A percentile compares a stretch with the other conserved stretches of the same genome.
These are phyloP conservation scores for Sicyos baderoa DNA, from an alignment of 306 rosid species.

Conservation along the genomic window DNA sequence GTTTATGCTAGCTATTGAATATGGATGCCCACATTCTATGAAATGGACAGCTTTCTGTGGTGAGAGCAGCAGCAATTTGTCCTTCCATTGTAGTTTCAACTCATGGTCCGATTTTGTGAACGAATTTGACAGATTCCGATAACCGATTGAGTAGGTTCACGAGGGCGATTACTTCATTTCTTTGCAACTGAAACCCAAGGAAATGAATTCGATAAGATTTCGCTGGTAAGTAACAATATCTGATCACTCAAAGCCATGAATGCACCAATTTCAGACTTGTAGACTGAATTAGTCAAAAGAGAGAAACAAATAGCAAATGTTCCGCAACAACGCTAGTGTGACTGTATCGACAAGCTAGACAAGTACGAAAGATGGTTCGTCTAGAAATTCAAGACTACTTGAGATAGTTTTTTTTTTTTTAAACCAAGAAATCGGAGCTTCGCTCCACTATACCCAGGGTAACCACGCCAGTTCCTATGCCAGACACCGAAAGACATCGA, in stretches of 20 bases:
- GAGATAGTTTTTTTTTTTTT: neutral
- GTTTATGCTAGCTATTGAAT: slow-evolving; percentile 30
- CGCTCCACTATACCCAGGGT: too few relatives aligned
- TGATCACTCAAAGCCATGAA: neutral
- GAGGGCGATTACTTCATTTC: slow-evolving; percentile 91
- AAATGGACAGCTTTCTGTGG: slow-evolving; percentile 30
- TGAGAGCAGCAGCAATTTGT: slow-evolving; percentile 27
- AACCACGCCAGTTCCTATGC: too few relatives aligned
- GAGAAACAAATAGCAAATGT: too few relatives aligned
- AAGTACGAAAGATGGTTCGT: neutral
- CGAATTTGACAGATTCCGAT: slow-evolving; percentile 66
- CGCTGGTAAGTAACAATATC: neutral
- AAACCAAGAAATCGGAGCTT: too few relatives aligned
- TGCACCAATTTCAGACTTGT: neutral
- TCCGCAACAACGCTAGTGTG: neutral
- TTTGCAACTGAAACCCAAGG: slow-evolving; percentile 67
- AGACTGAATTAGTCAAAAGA: too few relatives aligned
- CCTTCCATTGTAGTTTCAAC: slow-evolving; percentile 43
- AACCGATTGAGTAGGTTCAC: slow-evolving; percentile 82
- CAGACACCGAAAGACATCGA: too few relatives aligned
- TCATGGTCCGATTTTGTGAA: slow-evolving; percentile 55
- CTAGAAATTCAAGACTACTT: neutral
- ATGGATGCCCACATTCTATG: slow-evolving; percentile 40
- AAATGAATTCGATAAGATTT: neutral
- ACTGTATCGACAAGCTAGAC: neutral